These are phyloP conservation scores for Eimeria tenella DNA, from an alignment of 169 alveolate species.

Conservation along the genomic window DNA sequence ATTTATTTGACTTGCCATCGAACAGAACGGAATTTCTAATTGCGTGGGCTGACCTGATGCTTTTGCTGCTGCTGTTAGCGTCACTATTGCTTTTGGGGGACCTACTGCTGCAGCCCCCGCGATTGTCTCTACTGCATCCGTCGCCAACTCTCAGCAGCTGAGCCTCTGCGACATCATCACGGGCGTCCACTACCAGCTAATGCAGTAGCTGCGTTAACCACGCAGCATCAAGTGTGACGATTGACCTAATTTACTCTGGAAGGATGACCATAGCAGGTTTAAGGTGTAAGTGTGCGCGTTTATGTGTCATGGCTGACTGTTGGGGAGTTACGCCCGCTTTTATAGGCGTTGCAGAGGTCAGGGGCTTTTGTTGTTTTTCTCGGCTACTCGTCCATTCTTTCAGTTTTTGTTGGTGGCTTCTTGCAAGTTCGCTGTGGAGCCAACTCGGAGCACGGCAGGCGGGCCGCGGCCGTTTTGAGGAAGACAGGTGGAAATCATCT, in stretches of 20 bases:
- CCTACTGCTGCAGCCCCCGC: constrained; percentile 72
- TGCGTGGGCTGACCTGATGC: constrained; percentile 71
- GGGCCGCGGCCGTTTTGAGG: too few relatives aligned
- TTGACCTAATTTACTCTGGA: not conserved
- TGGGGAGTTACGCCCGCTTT: too few relatives aligned
- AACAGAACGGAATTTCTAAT: constrained; percentile 71
- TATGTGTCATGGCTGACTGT: too few relatives aligned
- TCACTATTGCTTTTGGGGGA: constrained; percentile 71
- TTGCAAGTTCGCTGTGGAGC: too few relatives aligned
- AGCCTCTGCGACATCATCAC: not conserved
- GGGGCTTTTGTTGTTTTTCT: too few relatives aligned
- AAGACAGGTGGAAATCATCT: too few relatives aligned
- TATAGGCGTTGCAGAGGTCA: too few relatives aligned
- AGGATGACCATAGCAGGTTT: not conserved
- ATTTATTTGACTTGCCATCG: constrained; percentile 30
- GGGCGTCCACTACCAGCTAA: constrained; percentile 8
- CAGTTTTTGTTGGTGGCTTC: too few relatives aligned
- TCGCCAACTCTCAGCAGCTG: constrained; percentile 57
- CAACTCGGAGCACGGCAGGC: too few relatives aligned
- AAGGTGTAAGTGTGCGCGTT: too few relatives aligned
- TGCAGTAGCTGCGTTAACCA: not conserved
- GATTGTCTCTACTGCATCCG: constrained; percentile 35
- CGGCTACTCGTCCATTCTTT: too few relatives aligned
- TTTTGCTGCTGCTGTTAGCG: constrained; percentile 68
- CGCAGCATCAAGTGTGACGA: not conserved